phyloP scores from a whole-genome alignment of 2,329 filamentous ascomycete species.

The Aspergillus puulaauensis region DNA sequence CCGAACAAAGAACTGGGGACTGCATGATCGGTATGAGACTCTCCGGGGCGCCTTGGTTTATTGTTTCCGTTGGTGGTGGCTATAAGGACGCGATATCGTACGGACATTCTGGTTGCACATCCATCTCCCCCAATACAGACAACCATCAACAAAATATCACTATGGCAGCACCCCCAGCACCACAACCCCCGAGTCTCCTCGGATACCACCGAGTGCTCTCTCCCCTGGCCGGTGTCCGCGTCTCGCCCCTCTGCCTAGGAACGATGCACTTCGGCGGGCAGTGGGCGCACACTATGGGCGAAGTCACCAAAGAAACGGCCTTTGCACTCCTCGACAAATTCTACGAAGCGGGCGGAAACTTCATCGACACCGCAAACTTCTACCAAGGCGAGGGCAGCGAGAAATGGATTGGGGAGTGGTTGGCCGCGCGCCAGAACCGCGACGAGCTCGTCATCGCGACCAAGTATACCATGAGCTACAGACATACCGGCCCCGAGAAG shows the following conservation, averaged over 20 bases:
- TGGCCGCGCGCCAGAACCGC: constrained; percentile 59
- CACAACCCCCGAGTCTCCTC: constrained; percentile 59
- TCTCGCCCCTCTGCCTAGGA: constrained; percentile 56
- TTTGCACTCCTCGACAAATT: constrained; percentile 66
- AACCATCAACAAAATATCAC: neutral
- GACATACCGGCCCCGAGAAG: constrained; percentile 47
- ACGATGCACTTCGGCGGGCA: constrained; percentile 34
- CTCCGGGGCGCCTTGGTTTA: too few species aligned
- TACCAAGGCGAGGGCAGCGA: constrained; percentile 66
- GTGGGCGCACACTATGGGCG: constrained; percentile 50
- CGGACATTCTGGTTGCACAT: neutral
- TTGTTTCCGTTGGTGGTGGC: too few species aligned
- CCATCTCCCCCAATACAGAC: neutral
- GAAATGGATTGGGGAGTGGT: constrained; percentile 67
- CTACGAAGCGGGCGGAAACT: constrained; percentile 65
- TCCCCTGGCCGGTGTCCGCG: constrained; percentile 62
- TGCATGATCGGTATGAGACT: too few species aligned
- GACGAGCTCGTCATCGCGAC: constrained; percentile 70
- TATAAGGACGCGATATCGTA: neutral
- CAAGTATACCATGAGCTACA: constrained; percentile 61
- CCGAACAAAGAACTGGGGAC: neutral
- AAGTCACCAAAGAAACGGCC: constrained; percentile 59
- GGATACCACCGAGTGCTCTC: constrained; percentile 65
- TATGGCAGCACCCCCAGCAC: constrained; percentile 33
- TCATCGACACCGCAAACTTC: constrained; percentile 69